A percentile compares a stretch with the other conserved stretches of the same genome.
phyloP scores from a whole-genome alignment of 2,329 filamentous ascomycete genomes.

The Sporothrix brunneoviolacea region DNA sequence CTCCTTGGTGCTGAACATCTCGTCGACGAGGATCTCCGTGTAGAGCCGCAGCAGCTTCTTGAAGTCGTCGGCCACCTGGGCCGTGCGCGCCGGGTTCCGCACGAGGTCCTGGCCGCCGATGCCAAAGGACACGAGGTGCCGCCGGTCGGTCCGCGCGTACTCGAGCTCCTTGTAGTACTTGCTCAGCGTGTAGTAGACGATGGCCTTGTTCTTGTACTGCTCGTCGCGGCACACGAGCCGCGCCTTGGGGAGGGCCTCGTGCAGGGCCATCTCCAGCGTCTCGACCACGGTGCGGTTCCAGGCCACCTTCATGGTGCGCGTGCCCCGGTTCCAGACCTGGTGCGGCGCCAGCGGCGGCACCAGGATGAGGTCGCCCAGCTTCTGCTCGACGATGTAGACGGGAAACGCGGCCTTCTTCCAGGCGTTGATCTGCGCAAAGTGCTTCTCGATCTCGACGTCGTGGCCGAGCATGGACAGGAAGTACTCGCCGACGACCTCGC shows the following conservation, averaged over 20 bases:
- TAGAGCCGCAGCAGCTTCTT: conserved; percentile 71
- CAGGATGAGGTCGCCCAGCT: conserved; percentile 83
- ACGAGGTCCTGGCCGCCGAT: conserved; percentile 38
- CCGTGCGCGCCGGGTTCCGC: conserved; percentile 39
- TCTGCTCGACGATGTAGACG: conserved; percentile 88
- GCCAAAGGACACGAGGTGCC: conserved; percentile 37
- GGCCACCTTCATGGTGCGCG: conserved; percentile 91
- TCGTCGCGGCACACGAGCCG: conserved; percentile 92
- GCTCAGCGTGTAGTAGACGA: conserved; percentile 77
- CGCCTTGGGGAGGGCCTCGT: conserved; percentile 82
- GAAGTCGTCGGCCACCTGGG: conserved; percentile 76
- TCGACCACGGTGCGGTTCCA: conserved; percentile 96
- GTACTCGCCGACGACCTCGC: conserved; percentile 84
- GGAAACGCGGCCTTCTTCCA: conserved; percentile 94
- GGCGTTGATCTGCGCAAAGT: conserved; percentile 91
- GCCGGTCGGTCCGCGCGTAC: conserved; percentile 44
- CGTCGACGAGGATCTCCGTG: conserved; percentile 71
- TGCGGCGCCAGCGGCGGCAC: conserved; percentile 90
- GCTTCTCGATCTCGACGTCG: conserved; percentile 93
- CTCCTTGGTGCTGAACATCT: conserved; percentile 73
- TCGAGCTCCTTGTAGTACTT: conserved; percentile 66
- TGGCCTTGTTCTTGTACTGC: conserved; percentile 98
- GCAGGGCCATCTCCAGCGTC: conserved; percentile 77
- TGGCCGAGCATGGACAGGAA: conserved; percentile 90
- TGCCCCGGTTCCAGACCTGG: conserved; percentile 97